phyloP scores from a whole-genome alignment of 176 grass and related monocot genomes.

The Triticum dicoccoides region DNA sequence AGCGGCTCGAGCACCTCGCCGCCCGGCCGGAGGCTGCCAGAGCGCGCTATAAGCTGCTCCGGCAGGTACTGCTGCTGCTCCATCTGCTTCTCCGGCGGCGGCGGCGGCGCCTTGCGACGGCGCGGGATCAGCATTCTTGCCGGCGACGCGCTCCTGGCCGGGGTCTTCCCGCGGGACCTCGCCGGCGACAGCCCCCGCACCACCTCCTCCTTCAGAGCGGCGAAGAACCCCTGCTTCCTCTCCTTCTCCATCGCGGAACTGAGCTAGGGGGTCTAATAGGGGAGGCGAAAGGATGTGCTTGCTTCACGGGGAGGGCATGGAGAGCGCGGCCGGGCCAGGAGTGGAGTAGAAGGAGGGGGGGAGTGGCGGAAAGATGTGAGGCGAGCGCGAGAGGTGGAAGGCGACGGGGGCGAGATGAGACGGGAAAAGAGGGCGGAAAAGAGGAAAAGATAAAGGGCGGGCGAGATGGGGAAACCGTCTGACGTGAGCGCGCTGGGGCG shows the following conservation, averaged over 20 bases:
- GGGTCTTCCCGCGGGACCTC: slow-evolving; percentile 47
- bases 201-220: slow-evolving; percentile 63
- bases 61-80: slow-evolving; percentile 23
- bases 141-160: slow-evolving; percentile 51
- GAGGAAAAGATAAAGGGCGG: slow-evolving; percentile 47
- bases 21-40: slow-evolving; percentile 56
- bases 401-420: slow-evolving; percentile 23
- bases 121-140: slow-evolving; percentile 51
- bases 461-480: slow-evolving; percentile 32
- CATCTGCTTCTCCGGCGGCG: slow-evolving; percentile 40
- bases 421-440: not conserved
- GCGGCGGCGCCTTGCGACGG: slow-evolving; percentile 45
- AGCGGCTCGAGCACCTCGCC: slow-evolving; percentile 71
- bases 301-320: slow-evolving; percentile 42
- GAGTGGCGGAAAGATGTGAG: not conserved
- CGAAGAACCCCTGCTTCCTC: slow-evolving; percentile 81
- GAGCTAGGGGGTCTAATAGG: too few relatives aligned
- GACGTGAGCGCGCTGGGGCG: slow-evolving; percentile 49
- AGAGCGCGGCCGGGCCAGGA: slow-evolving; percentile 22
- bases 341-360: slow-evolving; percentile 38
- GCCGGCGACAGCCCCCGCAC: slow-evolving; percentile 67
- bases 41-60: slow-evolving; percentile 59
- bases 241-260: slow-evolving; percentile 60
- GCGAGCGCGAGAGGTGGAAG: slow-evolving; percentile 27
- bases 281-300: not conserved